Base-by-base conservation (phyloP, 129 eudicot genomes). In the Flaveria robusta region DNA sequence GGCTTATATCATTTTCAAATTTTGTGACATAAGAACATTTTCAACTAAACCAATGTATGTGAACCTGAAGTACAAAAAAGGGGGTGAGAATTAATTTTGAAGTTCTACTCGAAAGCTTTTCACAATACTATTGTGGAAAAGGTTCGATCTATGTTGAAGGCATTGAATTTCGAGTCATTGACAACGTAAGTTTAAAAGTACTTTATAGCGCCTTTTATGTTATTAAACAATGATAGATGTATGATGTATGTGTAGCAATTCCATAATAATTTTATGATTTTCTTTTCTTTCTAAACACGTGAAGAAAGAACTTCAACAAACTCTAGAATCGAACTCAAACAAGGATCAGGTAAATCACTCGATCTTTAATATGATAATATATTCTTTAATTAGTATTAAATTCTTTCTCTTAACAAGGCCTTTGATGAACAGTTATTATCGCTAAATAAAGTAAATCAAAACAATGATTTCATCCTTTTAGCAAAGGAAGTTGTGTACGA, bases 41-140 rank as follows among this genome's bases (percentile, higher is more conserved):
- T n/a, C 9, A 66, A n/a, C 29, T 37, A 16, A 16, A 39, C 49
- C 26, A 4, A 37, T 66, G 71, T 66, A 66, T 34, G 51, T 66
- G 50, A 39, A 39, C 50, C 71, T 66, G 9, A 66, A n/a, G 71
- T 66, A 66, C 26, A n/a, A 52, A 71, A 71, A 0, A 20, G 50
- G 31, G 27, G 27, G 31, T 2, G n/a, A 70, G 54, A n/a, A n/a
- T n/a, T 15, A 5, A 70, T 3, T 70, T 70, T 70, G 74, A 70
- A 24, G 74, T 16, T 70, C 3, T 14, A 26, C 60, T 70, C 1
- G 43, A 70, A n/a, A 70, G 74, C 42, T 70, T 70, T 46, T 70
- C 74, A 24, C 41, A 59, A 26, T 46, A 22, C 43, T 16, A 70
- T 16, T 46, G 60, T 70, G 74, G 59, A 47, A 46, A 31, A 4